phyloP scores from a whole-genome alignment of 2,329 filamentous ascomycete species.

The Aschersonia sp. region DNA sequence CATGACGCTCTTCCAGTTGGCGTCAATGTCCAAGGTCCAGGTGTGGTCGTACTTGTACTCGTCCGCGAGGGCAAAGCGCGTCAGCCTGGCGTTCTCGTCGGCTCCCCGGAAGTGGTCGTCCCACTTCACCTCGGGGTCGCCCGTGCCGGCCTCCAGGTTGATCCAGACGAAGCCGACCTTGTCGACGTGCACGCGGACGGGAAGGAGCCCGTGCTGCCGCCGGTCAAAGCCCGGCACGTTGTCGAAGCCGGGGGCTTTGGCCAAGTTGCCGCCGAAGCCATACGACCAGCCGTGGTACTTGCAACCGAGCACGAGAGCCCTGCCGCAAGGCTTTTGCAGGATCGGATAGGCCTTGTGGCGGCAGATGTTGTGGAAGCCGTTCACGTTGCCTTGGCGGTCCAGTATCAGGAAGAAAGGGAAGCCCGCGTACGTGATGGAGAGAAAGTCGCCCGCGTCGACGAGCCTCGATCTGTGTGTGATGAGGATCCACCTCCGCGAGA shows the following conservation, averaged over 20 bases:
- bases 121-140: not conserved
- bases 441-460: not conserved
- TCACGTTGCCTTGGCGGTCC: not conserved
- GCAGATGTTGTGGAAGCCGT: not conserved
- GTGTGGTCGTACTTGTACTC: not conserved
- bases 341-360: not conserved
- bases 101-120: not conserved
- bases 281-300: slow-evolving; percentile 22
- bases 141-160: slow-evolving; percentile 23
- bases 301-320: not conserved
- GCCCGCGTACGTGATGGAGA: not conserved
- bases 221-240: slow-evolving; percentile 23
- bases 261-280: slow-evolving; percentile 24
- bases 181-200: slow-evolving; percentile 29
- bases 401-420: not conserved
- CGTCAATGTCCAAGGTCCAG: not conserved
- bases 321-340: not conserved
- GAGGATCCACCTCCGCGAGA: not conserved
- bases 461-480: not conserved
- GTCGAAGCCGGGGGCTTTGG: slow-evolving; percentile 28
- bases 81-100: not conserved
- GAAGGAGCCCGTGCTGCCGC: slow-evolving; percentile 26
- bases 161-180: slow-evolving; percentile 32
- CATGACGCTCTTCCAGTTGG: not conserved
- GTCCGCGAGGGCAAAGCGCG: not conserved